Conservation (phyloP, 805 yeast genomes). For the Blastobotrys peoriensis region DNA sequence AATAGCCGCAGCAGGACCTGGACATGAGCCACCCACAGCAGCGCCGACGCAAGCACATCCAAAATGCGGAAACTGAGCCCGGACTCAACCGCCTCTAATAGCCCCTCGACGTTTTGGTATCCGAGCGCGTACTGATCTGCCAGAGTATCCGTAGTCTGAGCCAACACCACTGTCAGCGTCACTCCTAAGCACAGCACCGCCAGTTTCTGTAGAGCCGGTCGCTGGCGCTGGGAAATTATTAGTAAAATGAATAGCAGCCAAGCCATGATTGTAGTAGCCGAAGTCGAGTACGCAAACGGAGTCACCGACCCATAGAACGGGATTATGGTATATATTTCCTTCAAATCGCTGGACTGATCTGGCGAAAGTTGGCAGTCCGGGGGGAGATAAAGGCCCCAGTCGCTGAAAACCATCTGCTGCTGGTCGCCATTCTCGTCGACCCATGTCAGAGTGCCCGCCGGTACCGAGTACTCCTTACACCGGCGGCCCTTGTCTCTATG, state of each 20-base stretch:
- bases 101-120: slow-evolving; percentile 45
- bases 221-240: slow-evolving; percentile 47
- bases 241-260: slow-evolving; percentile 67
- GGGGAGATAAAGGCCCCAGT: slow-evolving; percentile 5
- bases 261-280: slow-evolving; percentile 37
- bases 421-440: slow-evolving; percentile 5
- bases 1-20: slow-evolving; percentile 43
- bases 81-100: slow-evolving; percentile 36
- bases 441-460: slow-evolving; percentile 13
- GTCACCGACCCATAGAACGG: slow-evolving; percentile 30
- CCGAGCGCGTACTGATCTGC: slow-evolving; percentile 46
- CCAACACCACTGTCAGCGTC: slow-evolving; percentile 46
- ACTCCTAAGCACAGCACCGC: slow-evolving; percentile 55
- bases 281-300: slow-evolving; percentile 29
- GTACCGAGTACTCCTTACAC: slow-evolving; percentile 11
- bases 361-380: slow-evolving; percentile 6
- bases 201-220: slow-evolving; percentile 52
- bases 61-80: slow-evolving; percentile 36
- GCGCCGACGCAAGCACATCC: slow-evolving; percentile 36
- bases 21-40: slow-evolving; percentile 50
- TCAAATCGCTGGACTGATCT: background rate
- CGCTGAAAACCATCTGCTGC: slow-evolving; percentile 2
- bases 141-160: slow-evolving; percentile 42
- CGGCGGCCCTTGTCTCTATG: background rate
- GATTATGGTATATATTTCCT: slow-evolving; percentile 8